phyloP scores from a whole-genome alignment of 164 flowering plant species.

The Vitis amurensis region DNA sequence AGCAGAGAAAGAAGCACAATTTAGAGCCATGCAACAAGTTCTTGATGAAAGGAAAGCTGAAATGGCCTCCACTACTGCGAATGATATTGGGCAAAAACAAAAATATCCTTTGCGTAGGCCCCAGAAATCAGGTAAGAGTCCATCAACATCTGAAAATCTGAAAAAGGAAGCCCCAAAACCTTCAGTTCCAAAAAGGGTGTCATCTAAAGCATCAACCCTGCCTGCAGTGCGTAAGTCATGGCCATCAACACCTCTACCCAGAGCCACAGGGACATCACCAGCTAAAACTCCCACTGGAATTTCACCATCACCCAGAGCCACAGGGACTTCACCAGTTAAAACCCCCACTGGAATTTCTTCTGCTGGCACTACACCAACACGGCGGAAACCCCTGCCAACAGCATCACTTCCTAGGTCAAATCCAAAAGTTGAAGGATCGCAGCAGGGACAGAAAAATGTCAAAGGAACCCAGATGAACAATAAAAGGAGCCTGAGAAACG shows the following conservation, averaged over 20 bases:
- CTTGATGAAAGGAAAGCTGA: constrained; percentile 55
- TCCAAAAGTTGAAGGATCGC: constrained; percentile 47
- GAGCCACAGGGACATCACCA: constrained; percentile 39
- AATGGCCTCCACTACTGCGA: constrained; percentile 34
- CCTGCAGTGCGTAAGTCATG: constrained; percentile 76
- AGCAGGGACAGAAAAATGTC: constrained; percentile 28
- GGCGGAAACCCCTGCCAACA: constrained; percentile 45
- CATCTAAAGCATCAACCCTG: constrained; percentile 53
- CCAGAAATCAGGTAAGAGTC: constrained; percentile 33
- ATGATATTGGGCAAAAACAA: constrained; percentile 25
- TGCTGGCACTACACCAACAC: constrained; percentile 40
- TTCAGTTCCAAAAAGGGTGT: constrained; percentile 39
- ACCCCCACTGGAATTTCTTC: constrained; percentile 33
- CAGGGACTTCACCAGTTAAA: constrained; percentile 45
- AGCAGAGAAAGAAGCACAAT: constrained; percentile 58
- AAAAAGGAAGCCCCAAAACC: constrained; percentile 56
- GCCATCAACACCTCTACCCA: constrained; percentile 66
- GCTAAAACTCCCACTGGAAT: constrained; percentile 36
- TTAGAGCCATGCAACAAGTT: constrained; percentile 49
- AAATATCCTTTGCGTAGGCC: constrained; percentile 28
- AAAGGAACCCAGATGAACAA: constrained; percentile 29
- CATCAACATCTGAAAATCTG: constrained; percentile 35
- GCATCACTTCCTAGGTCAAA: constrained; percentile 36
- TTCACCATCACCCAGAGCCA: constrained; percentile 48
- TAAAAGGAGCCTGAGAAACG: constrained; percentile 30